These are phyloP conservation scores for Solanum okadae DNA, from an alignment of 257 asterid species.

Conservation along the genomic window DNA sequence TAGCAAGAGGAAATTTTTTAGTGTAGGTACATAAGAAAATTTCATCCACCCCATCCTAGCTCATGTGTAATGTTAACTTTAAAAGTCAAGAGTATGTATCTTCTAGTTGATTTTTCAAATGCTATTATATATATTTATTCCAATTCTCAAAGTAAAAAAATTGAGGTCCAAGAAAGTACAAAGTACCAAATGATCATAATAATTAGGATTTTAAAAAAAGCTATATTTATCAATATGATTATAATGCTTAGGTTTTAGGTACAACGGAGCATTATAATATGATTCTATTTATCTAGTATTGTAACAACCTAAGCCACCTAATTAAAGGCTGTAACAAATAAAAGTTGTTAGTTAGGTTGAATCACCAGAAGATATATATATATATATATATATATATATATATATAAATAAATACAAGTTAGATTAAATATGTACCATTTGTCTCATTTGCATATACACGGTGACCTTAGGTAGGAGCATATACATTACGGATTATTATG, in stretches of 20 bases:
- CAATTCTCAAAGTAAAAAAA: neutral
- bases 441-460: neutral
- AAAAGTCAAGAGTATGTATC: neutral
- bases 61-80: neutral
- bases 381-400: neutral
- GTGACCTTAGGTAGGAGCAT: neutral
- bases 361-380: neutral
- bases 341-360: neutral
- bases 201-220: neutral
- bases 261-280: neutral
- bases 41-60: neutral
- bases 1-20: neutral
- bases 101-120: neutral
- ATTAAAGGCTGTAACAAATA: neutral
- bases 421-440: neutral
- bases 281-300: neutral
- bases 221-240: neutral
- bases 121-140: neutral
- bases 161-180: neutral
- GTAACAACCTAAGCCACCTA: neutral
- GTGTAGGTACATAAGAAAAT: neutral
- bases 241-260: neutral
- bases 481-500: neutral
- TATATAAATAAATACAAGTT: neutral
- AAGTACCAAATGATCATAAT: neutral